Evolutionary conservation across 495 filamentous ascomycete species (phyloP).

Genomic region (Terfezia claveryi): DNA sequence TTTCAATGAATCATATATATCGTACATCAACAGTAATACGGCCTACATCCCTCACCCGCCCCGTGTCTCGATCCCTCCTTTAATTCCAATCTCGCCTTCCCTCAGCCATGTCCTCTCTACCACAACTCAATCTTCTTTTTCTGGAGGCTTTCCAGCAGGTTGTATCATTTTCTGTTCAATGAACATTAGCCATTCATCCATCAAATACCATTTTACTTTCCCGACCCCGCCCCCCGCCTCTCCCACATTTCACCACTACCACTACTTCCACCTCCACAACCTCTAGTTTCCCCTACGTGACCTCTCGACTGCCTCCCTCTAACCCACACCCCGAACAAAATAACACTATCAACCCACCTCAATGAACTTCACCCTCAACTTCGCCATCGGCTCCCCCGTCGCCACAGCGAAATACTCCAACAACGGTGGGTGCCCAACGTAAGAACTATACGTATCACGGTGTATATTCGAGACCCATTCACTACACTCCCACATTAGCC

Average conservation of each 20-base stretch:
- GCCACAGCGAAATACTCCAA: conserved; percentile 79
- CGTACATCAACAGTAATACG: not conserved
- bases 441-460: conserved; percentile 60
- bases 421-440: conserved; percentile 74
- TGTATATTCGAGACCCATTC: conserved; percentile 89
- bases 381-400: conserved; percentile 62
- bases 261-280: not conserved
- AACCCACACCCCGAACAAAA: not conserved
- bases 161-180: conserved; percentile 57
- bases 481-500: conserved; percentile 16
- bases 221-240: not conserved
- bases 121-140: conserved; percentile 28
- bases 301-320: not conserved
- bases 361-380: conserved; percentile 53
- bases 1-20: too few relatives aligned
- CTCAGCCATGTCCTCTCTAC: not conserved
- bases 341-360: conserved; percentile 26
- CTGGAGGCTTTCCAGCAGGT: conserved; percentile 65
- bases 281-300: not conserved
- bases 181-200: not conserved
- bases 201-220: conserved; percentile 2
- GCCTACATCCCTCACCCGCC: not conserved
- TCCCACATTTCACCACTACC: not conserved
- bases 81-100: not conserved
- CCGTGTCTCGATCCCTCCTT: not conserved